Base-by-base conservation (phyloP, 768 basidiomycete species). In the Suillus decipiens region DNA sequence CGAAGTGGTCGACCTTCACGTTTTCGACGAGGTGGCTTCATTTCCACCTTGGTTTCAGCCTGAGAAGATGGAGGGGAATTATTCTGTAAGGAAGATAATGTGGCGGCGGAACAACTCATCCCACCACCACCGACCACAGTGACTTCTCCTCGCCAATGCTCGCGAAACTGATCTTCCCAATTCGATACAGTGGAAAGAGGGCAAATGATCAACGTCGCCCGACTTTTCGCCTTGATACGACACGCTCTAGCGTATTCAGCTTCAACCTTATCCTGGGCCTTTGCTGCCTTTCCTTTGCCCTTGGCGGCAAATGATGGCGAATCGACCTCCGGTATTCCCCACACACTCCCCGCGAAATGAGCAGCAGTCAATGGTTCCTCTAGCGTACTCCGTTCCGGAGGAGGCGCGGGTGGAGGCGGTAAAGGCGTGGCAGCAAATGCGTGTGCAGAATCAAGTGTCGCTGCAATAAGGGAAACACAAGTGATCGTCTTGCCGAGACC, bases 131-230 rank as follows among this genome's bases (percentile, higher is more conserved):
- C 95, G 60, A 90, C 81, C 47, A 97, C 89, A 28, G 82, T 81
- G 3, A 97, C 95, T 61, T 89, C 86, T 9, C 95, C 95, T 66
- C 85, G 86, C 95, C 95, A 98, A 74, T 99, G 97, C 72, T 99
- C 97, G 63, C 90, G 86, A 71, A 99, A 94, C 75, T 99, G 97
- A 62, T 96, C 94, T 78, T 99, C 97, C 97, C 97, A 99, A 71
- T 99, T 99, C 55, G 93, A 88, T 2, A 99, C 95, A 6, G 97
- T 99, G 12, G 94, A 95, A 42, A 99, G 82, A 8, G 97, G 97
- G 70, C 97, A 99, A 34, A 99, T 85, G 69, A 99, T 93, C n/a
- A 99, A 79, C 7, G 97, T 98, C 22, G 91, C 97, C 39, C 95
- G 87, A 69, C 90, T 93, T 68, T 87, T 89, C 41, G 82, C 79